Base-by-base conservation (phyloP, 23 red algal species). In the Gracilaria gracilis region DNA sequence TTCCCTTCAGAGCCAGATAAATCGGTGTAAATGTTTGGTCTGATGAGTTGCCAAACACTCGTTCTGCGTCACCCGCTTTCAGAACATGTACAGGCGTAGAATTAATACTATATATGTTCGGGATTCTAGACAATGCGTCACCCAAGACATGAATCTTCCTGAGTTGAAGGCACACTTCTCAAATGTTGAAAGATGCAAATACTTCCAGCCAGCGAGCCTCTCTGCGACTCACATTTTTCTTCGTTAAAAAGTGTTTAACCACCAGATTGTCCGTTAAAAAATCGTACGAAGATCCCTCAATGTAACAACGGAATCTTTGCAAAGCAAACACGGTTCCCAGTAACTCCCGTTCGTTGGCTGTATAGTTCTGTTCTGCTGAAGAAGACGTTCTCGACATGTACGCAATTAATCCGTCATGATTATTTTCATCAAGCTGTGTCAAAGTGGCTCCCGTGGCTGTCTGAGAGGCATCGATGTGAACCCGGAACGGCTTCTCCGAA, bases 131-230 rank as follows among this genome's bases (percentile, higher is more conserved):
- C n/a, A n/a, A n/a, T n/a, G n/a, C n/a, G 42, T 46, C 42, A 42
- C 27, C 59, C 23, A 86, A 36, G 23, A 86, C 57, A 72, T 86
- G 82, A 0, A 86, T 42, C 17, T 72, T 86, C 23, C 82, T 4
- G 0, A 4, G 24, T 16, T 42, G 35, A 24, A 86, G 39, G 0
- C 1, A 50, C 0, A 86, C 47, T 1, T 32, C 16, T 7, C 47
- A 11, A 1, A 79, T 57, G 16, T 32, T 57, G 15, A 79, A 79
- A 1, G n/a, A 19, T 0, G 47, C 51, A 8, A 86, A 23, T 2
- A 28, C 44, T 9, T 86, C 61, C 17, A 86, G n/a, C 57, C n/a
- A 86, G 0, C 62, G 34, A 27, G 82, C 55, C 35, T 73, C 34
- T 7, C 32, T 37, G 40, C 82, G 37, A 49, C 38, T 69, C 9